A percentile compares a stretch with the other conserved stretches of the same genome.
Evolutionary conservation across 352 stramenopile species (phyloP).

Genomic region (Pythium aphanidermatum): DNA sequence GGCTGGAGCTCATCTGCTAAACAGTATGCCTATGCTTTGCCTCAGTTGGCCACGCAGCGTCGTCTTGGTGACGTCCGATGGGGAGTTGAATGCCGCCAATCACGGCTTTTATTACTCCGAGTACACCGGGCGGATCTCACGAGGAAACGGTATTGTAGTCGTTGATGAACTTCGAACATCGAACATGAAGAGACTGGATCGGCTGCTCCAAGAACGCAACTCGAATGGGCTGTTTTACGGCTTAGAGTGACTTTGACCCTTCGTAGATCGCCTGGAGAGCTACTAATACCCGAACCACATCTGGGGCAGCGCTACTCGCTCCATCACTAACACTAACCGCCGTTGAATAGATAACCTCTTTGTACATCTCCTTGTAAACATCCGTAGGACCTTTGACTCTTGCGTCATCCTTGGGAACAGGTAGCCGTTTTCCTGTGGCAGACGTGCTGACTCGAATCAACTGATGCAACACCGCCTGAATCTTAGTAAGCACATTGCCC

Average conservation of each 20-base stretch:
- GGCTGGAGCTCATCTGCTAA: no score
- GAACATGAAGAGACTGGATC: conserved; percentile 57
- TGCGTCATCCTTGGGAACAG: conserved; percentile 6
- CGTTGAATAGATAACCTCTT: conserved; percentile 71
- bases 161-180: conserved; percentile 42
- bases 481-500: conserved; percentile 37
- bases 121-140: conserved; percentile 55
- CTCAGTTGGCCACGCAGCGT: conserved; percentile 56
- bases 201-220: conserved; percentile 30
- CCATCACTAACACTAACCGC: no score
- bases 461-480: conserved; percentile 56
- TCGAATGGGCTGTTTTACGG: background rate
- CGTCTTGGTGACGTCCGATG: conserved; percentile 32
- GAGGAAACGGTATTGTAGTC: conserved; percentile 19
- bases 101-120: conserved; percentile 50
- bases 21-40: background rate
- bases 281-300: no score
- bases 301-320: no score
- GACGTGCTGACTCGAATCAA: conserved; percentile 44
- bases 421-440: background rate
- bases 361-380: conserved; percentile 85
- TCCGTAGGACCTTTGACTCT: conserved; percentile 40
- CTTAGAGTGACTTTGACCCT: background rate
- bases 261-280: conserved; percentile 56
- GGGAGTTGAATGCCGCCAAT: conserved; percentile 22